Conservation (phyloP, 768 basidiomycete genomes). For the Lentinula boryana region DNA sequence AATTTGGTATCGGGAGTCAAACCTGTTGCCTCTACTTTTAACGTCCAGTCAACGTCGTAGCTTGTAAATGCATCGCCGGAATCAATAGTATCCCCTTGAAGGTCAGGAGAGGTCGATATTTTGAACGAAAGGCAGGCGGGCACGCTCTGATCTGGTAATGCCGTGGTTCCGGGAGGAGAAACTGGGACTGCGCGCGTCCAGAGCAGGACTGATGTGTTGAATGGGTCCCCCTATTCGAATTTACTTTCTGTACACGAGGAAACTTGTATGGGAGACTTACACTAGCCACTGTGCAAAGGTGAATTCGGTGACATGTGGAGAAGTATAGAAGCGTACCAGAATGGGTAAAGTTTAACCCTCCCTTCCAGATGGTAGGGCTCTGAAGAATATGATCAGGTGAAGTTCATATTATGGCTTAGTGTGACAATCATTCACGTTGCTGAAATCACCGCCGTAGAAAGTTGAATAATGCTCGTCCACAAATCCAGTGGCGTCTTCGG, state of each 20-base stretch:
- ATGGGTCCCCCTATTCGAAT: conserved; percentile 43
- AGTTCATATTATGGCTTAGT: background rate
- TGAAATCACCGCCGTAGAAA: conserved; percentile 43
- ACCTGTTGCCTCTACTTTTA: conserved; percentile 51
- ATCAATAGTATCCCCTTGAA: conserved; percentile 29
- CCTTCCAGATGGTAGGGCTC: conserved; percentile 42
- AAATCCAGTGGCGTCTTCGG: conserved; percentile 28
- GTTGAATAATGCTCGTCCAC: conserved; percentile 44
- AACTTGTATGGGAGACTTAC: conserved; percentile 23
- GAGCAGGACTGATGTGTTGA: conserved; percentile 45
- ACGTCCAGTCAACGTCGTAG: conserved; percentile 54
- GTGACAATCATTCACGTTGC: conserved; percentile 27
- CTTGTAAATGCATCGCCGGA: conserved; percentile 47
- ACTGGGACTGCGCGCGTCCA: conserved; percentile 51
- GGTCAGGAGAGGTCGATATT: conserved; percentile 29
- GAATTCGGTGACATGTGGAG: background rate
- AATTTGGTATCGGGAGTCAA: conserved; percentile 48
- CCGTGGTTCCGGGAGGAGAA: conserved; percentile 17
- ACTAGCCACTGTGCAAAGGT: conserved; percentile 34
- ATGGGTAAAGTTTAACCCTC: conserved; percentile 46
- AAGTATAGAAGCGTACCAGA: conserved; percentile 22
- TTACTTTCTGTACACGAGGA: conserved; percentile 6
- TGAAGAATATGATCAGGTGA: conserved; percentile 11
- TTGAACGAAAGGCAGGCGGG: conserved; percentile 46
- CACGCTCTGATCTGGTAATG: conserved; percentile 40